A percentile compares a stretch with the other conserved stretches of the same genome.
phyloP scores from a whole-genome alignment of 1,284 basidiomycete genomes.

The Puccinia coronata region DNA sequence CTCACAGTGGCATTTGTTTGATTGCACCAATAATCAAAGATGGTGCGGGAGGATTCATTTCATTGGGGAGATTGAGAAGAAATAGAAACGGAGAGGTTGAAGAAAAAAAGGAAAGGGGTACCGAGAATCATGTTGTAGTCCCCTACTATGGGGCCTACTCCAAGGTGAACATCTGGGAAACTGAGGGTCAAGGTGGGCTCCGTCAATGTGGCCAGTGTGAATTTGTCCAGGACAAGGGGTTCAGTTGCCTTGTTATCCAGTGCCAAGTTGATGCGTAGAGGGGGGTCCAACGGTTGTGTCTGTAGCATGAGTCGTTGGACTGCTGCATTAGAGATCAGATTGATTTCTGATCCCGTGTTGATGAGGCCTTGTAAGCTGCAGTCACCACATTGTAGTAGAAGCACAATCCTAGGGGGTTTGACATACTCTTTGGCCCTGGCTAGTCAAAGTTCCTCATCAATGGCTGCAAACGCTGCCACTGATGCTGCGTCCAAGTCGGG shows the following conservation, averaged over 20 bases:
- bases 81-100: conserved; percentile 16
- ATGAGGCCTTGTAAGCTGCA: not conserved
- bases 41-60: not conserved
- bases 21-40: not conserved
- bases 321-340: not conserved
- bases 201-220: not conserved
- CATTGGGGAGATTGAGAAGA: not conserved
- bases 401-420: no score
- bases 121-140: not conserved
- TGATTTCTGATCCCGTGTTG: not conserved
- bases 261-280: not conserved
- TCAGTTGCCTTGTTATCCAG: not conserved
- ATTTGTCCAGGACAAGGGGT: not conserved
- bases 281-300: no score
- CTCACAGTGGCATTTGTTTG: not conserved
- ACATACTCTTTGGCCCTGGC: not conserved
- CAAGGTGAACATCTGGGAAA: not conserved
- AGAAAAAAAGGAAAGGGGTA: not conserved
- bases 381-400: not conserved
- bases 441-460: conserved; percentile 2
- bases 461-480: not conserved
- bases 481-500: not conserved
- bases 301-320: not conserved
- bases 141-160: not conserved
- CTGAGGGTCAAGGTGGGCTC: not conserved